Conservation (phyloP, 768 basidiomycete genomes). For the Collybiopsis luxurians region DNA sequence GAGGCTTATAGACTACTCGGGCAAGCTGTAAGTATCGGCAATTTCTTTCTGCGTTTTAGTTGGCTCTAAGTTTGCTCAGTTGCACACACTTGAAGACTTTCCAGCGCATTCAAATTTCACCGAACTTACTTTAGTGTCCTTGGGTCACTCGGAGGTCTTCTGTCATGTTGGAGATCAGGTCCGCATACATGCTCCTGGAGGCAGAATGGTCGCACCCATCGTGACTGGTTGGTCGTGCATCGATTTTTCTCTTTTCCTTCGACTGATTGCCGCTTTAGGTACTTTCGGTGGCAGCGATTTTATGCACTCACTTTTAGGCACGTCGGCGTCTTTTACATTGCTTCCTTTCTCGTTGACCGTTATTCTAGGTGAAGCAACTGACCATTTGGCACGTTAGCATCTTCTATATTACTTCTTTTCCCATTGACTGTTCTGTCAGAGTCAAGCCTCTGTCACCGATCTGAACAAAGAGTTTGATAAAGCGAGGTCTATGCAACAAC, state of each 20-base stretch:
- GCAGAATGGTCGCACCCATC: slow-evolving; percentile 74
- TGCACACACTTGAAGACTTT: slow-evolving; percentile 85
- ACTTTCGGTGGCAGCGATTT: slow-evolving; percentile 82
- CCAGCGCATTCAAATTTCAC: slow-evolving; percentile 89
- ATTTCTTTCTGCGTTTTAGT: background rate
- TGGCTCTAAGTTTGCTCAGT: slow-evolving; percentile 29
- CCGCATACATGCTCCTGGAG: slow-evolving; percentile 70
- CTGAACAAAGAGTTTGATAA: slow-evolving; percentile 75
- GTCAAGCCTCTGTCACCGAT: slow-evolving; percentile 81
- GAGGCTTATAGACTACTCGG: slow-evolving; percentile 83
- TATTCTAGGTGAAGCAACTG: slow-evolving; percentile 48
- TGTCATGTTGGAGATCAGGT: slow-evolving; percentile 83
- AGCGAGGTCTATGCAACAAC: slow-evolving; percentile 55
- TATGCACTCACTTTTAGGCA: slow-evolving; percentile 72
- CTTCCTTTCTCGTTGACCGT: too few species aligned
- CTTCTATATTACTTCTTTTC: background rate
- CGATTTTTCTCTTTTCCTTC: background rate
- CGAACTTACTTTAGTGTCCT: slow-evolving; percentile 71
- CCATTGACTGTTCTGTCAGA: slow-evolving; percentile 9
- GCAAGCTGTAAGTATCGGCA: slow-evolving; percentile 45
- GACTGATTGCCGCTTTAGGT: slow-evolving; percentile 31
- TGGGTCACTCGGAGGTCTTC: slow-evolving; percentile 80
- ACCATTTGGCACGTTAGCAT: slow-evolving; percentile 49
- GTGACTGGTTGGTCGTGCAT: slow-evolving; percentile 58
- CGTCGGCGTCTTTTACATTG: slow-evolving; percentile 41